Evolutionary conservation across 805 yeast species (phyloP), one percentile per base, ranked within the genome.

Genomic region (Teunomyces cretensis): DNA sequence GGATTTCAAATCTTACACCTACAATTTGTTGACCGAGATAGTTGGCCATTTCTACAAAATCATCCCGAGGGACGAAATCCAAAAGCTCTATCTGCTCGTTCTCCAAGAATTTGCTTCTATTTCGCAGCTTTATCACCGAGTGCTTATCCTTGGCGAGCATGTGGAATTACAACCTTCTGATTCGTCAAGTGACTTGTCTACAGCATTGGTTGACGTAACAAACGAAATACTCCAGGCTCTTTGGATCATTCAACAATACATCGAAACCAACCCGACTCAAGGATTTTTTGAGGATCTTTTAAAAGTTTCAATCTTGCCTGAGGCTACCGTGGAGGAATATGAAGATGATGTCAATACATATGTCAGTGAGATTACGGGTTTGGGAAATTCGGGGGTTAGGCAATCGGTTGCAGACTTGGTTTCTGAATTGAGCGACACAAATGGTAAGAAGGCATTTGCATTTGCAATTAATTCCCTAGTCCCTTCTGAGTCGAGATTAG

Each of bases 361-460:
- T 60, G 86, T 88, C 5, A 78, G 90, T 2, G 84, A 80, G 30
- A 90, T 87, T 45, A 74, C 88, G 1, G 96, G 89, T 1, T 72
- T 90, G 27, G 67, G 83, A 0, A 36, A 52, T 0, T 63, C 65
- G 8, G 62, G 76, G 2, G 76, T 83, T 1, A 76, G 98, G 43
- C 85, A 82, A 40, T 75, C 86, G 0, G 67, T 83, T 1, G 70
- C 72, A 22, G 88, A 84, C 24, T 75, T 80, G 28, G 51, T 87
- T 4, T 64, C 77, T 0, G 83, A 80, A 15, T 53, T 83, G 30
- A 69, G 75, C 30, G 67, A 64, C 4, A 38, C 41, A 0, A 83
- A 80, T 50, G 67, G 76, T 7, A 43, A 48, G 1, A 28, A 38
- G 9, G 28, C 50, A 4, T 41, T 51, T 19, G 36, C 35, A 14